These are phyloP conservation scores for Skeletonema marinoi DNA, from an alignment of 108 stramenopile species.

Conservation along the genomic window DNA sequence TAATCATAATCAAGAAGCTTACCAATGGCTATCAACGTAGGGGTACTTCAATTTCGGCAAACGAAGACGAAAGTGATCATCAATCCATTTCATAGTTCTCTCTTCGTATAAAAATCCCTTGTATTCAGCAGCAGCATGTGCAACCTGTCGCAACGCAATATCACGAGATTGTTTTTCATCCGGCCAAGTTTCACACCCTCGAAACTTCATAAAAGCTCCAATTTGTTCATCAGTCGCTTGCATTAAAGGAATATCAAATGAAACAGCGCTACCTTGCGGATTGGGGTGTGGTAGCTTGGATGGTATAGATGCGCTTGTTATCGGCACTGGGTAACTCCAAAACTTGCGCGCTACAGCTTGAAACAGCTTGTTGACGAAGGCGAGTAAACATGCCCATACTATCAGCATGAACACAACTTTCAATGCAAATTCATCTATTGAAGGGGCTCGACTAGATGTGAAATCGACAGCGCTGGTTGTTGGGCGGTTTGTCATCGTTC, in stretches of 20 bases:
- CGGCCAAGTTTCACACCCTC: constrained; percentile 2
- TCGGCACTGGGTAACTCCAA: constrained; percentile 33
- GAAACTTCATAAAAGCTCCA: constrained; percentile 21
- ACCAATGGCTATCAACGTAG: constrained; percentile 43
- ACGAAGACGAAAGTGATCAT: constrained; percentile 41
- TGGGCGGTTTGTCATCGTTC: too few species aligned
- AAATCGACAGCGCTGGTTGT: not conserved
- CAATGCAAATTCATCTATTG: not conserved
- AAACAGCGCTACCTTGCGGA: constrained; percentile 28
- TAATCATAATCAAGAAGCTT: constrained; percentile 2
- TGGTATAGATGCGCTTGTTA: constrained; percentile 16
- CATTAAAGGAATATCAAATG: constrained; percentile 34
- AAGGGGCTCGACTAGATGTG: not conserved
- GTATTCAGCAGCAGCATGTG: constrained; percentile 33
- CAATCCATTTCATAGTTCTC: constrained; percentile 32
- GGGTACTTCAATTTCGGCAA: constrained; percentile 29
- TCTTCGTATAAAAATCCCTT: constrained; percentile 35
- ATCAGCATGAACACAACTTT: constrained; percentile 15
- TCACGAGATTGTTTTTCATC: not conserved
- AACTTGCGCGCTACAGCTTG: not conserved
- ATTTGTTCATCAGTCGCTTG: constrained; percentile 31
- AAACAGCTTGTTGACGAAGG: not conserved
- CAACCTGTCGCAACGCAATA: constrained; percentile 15
- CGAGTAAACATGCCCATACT: constrained; percentile 11
- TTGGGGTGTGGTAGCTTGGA: constrained; percentile 43